phyloP scores from a whole-genome alignment of 129 eudicot genomes.

The Artemisia argyi region DNA sequence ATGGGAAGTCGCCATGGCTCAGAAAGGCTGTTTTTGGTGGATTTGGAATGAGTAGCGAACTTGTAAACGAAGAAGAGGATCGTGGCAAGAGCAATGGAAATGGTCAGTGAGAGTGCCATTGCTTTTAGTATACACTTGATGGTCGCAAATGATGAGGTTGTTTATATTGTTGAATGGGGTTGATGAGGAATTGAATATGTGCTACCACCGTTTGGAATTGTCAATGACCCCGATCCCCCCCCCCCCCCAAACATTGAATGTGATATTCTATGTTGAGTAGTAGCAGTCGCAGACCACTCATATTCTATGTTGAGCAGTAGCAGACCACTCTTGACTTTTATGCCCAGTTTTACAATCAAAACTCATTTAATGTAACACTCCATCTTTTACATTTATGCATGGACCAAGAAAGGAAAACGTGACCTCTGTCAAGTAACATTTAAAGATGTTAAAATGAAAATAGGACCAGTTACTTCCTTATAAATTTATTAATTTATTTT shows the following conservation, averaged over 20 bases:
- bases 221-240: not conserved
- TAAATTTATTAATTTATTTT: too few relatives aligned
- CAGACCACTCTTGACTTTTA: not conserved
- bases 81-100: slow-evolving; percentile 26
- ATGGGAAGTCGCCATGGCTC: slow-evolving; percentile 36
- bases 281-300: too few relatives aligned
- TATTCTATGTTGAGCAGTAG: too few relatives aligned
- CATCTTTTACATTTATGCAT: too few relatives aligned
- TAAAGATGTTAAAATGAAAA: too few relatives aligned
- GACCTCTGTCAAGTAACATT: too few relatives aligned
- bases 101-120: slow-evolving; percentile 8
- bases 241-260: not conserved
- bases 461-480: too few relatives aligned
- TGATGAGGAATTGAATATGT: not conserved
- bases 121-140: too few relatives aligned
- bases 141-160: not conserved
- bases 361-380: too few relatives aligned
- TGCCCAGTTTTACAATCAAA: too few relatives aligned
- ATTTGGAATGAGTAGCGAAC: slow-evolving; percentile 18
- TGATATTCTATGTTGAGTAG: not conserved
- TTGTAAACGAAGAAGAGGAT: slow-evolving; percentile 25
- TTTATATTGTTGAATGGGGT: not conserved
- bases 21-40: slow-evolving; percentile 17
- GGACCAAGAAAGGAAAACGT: too few relatives aligned
- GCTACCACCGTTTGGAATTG: not conserved